Percentiles rank a stretch among this genome's conserved stretches.
These are phyloP conservation scores for Patellaria atrata DNA, from an alignment of 495 filamentous ascomycete genomes.

Conservation along the genomic window DNA sequence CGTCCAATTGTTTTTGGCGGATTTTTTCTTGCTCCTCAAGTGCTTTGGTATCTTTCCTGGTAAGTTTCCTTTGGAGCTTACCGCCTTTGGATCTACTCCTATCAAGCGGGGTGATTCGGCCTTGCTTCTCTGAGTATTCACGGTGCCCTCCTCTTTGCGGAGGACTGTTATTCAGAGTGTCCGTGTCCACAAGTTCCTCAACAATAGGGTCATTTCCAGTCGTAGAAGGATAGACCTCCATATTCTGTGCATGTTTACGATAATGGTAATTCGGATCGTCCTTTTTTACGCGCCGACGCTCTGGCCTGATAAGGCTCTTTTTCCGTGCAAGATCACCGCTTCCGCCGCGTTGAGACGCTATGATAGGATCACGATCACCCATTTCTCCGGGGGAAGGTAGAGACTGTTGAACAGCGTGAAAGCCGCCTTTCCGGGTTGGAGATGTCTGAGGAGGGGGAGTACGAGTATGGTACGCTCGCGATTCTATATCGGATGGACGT, in stretches of 20 bases:
- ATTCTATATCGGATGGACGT: conserved; percentile 52
- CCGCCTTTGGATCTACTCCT: conserved; percentile 12
- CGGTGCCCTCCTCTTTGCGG: conserved; percentile 24
- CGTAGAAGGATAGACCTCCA: conserved; percentile 74
- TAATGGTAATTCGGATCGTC: conserved; percentile 94
- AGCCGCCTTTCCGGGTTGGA: conserved; percentile 12
- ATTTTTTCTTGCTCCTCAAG: conserved; percentile 44
- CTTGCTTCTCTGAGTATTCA: conserved; percentile 10
- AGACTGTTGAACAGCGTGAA: conserved; percentile 7
- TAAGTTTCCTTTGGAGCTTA: conserved; percentile 33
- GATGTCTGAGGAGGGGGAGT: conserved; percentile 24
- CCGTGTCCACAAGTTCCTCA: conserved; percentile 49
- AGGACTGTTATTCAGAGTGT: conserved; percentile 39
- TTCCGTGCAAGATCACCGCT: conserved; percentile 47
- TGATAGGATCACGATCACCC: conserved; percentile 22
- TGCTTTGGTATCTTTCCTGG: conserved; percentile 35
- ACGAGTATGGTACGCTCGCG: conserved; percentile 28
- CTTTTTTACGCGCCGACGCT: conserved; percentile 63
- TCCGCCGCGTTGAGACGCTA: conserved; percentile 9
- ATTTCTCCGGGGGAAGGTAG: conserved; percentile 20
- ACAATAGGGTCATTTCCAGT: conserved; percentile 81
- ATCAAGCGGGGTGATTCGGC: conserved; percentile 28
- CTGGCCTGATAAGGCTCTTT: conserved; percentile 72
- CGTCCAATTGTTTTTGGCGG: conserved; percentile 50
- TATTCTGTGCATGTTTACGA: conserved; percentile 75